Evolutionary conservation across 2,329 filamentous ascomycete genomes (phyloP), one percentile per base, ranked within the genome.

Genomic region (Stemphylium lycopersici): DNA sequence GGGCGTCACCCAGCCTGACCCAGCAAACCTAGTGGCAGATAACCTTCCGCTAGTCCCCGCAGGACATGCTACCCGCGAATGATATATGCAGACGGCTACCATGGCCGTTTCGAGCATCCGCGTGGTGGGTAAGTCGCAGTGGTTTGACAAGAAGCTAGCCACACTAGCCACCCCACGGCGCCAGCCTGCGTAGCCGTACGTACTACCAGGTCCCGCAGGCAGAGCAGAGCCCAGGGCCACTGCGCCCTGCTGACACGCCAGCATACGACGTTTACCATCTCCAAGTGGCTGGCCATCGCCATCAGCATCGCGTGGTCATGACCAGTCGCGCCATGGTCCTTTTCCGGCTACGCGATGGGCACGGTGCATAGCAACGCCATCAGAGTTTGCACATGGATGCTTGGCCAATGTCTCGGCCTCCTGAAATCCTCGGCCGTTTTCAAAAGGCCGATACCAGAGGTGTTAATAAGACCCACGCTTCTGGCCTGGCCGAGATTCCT

Each of bases 301-400:
- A 29, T 29, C 8, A 6, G 3, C 7, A 29, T 29, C 26, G 1
- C 10, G 26, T 29, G 26, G 26, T 29, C 26, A 29, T 29, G 8
- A 11, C 26, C 26, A 10, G 8, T 24, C 26, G 45, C 45, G 31
- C 5, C 16, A 29, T 38, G 24, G 13, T 12, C 39, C 48, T 16
- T 7, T 45, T 22, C 3, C 26, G n/a, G 40, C 22, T n/a, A 15
- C 6, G 29, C 26, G 20, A 29, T 16, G 22, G 29, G 20, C 13
- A 24, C 47, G 16, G 40, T 20, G 26, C 8, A 29, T 32, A 45
- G 42, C 20, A 16, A 6, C 11, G 18, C 8, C 40, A 20, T 31
- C 33, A 38, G 48, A 46, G 29, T 39, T 36, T 51, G 48, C 24
- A 22, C 41, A 46, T 33, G 48, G 48, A 40, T 32, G 33, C 41